Evolutionary conservation across 176 grass and related monocot species (phyloP), one percentile per base, ranked within the genome.

Genomic region (Carex scoparia): DNA sequence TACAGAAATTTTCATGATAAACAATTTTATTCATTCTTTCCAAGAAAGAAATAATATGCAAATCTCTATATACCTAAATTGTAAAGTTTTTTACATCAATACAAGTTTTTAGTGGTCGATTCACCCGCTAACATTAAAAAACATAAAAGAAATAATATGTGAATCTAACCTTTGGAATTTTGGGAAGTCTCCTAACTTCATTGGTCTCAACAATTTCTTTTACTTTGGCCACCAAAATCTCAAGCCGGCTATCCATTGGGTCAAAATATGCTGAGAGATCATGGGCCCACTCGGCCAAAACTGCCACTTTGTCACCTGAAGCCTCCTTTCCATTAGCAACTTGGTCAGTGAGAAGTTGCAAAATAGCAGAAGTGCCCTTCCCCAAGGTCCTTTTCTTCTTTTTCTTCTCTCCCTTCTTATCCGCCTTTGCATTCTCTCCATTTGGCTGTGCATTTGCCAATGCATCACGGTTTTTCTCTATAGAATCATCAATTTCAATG

Each of bases 201-300:
- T 99, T 99, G 80, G 89, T 99, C 90, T 99, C 96, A 23, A 99
- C 93, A 87, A 99, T 89, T 81, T 99, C 93, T 84, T 95, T 95
- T 55, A 99, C 63, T 81, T 94, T 99, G 38, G 85, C 69, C 55
- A 94, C 84, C 72, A 95, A 89, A 35, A 55, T 61, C 70, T 89
- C 93, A 48, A 94, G 84, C 62, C 57, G 53, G n/a, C 77, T 33
- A 84, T 91, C 94, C 65, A 87, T 94, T 1, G 96, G 96, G 81
- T 99, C 91, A 84, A 99, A 94, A 69, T 89, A 82, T 62, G 80
- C 67, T 19, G 86, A 82, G 2, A 99, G 87, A 30, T 86, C 79
- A 3, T 4, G 48, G 55, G 84, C 88, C 93, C 91, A 99, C 59
- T 91, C 81, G 42, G 55, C 81, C 84, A 94, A 58, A 44, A 62